These are phyloP conservation scores for Panus rudis DNA, from an alignment of 768 basidiomycete species.

Conservation along the genomic window DNA sequence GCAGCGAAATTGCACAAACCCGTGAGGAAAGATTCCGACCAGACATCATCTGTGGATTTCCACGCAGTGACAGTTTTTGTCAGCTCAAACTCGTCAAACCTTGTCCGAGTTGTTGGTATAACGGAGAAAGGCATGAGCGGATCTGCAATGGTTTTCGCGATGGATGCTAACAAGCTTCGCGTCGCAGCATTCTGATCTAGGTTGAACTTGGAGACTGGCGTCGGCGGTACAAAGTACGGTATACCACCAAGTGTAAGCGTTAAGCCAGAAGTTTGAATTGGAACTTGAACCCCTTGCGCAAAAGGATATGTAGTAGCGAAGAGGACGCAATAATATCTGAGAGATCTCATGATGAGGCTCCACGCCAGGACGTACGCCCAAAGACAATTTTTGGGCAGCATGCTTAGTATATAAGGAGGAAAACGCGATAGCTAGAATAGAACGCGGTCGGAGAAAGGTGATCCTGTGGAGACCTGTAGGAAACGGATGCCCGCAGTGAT, in stretches of 20 bases:
- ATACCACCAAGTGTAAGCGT: conserved; percentile 8
- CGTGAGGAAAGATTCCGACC: conserved; percentile 16
- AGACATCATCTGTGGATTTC: conserved; percentile 19
- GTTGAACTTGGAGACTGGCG: conserved; percentile 11
- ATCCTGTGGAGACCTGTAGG: too few relatives aligned
- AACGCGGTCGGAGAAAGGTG: too few relatives aligned
- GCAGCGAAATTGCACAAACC: conserved; percentile 6
- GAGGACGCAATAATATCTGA: too few relatives aligned
- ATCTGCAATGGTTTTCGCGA: neutral
- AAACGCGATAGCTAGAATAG: too few relatives aligned
- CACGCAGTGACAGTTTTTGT: conserved; percentile 9
- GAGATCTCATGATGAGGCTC: too few relatives aligned
- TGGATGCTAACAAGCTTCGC: neutral
- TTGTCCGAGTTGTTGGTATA: conserved; percentile 10
- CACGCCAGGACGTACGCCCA: too few relatives aligned
- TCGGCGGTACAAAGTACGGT: conserved; percentile 11
- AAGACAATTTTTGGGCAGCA: too few relatives aligned
- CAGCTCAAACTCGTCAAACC: conserved; percentile 13
- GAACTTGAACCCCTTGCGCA: too few relatives aligned
- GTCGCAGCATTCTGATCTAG: neutral
- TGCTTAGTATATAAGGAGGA: too few relatives aligned
- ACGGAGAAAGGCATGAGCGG: conserved; percentile 21
- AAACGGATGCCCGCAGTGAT: too few relatives aligned
- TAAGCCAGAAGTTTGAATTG: too few relatives aligned
- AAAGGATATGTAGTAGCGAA: too few relatives aligned